Base-by-base conservation (phyloP, 2,329 filamentous ascomycete species). In the Chaetomium globosum region DNA sequence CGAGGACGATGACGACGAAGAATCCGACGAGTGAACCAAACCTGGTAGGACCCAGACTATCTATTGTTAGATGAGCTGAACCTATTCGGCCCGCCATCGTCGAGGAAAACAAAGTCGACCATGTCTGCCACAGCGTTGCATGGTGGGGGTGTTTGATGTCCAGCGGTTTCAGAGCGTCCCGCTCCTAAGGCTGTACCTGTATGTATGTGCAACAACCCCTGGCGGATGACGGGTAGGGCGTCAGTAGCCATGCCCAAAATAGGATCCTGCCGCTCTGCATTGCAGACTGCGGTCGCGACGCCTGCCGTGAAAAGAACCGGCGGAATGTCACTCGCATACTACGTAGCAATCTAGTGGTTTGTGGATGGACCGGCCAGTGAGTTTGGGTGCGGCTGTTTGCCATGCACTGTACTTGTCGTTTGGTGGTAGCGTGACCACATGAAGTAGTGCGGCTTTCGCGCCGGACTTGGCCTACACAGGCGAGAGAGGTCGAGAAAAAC, bases 1-100 rank as follows among this genome's bases (percentile, higher is more conserved):
- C 49, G 67, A 65, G 8, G 66, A 66, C 13, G 67, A 65, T 5
- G 46, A 63, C n/a, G 63, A 62, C 16, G 56, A 53, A 33, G 67
- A 49, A 46, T 55, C 30, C 12, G 52, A 68, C 13, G 36, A 59
- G 26, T 67, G 58, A 26, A 46, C 33, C 12, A 6, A 52, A 2
- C 21, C 13, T 31, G 28, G 16, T 48, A 48, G 19, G 46, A 10
- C 19, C 28, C 4, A 54, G 52, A n/a, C 26, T 54, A 31, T 48
- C 54, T 43, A 57, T 43, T 43, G 54, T 39, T 57, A 48, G 46
- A 48, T 23, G 46, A 48, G n/a, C 46, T 48, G 46, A 48, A 48
- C 21, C 21, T 23, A 21, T 23, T 6, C 19, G 19, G 19, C 46
- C 46, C 46, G n/a, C 7, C 46, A 23, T 48, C 46, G 10, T 26